Conservation (phyloP, 306 rosid species). For the Prunus padus region DNA sequence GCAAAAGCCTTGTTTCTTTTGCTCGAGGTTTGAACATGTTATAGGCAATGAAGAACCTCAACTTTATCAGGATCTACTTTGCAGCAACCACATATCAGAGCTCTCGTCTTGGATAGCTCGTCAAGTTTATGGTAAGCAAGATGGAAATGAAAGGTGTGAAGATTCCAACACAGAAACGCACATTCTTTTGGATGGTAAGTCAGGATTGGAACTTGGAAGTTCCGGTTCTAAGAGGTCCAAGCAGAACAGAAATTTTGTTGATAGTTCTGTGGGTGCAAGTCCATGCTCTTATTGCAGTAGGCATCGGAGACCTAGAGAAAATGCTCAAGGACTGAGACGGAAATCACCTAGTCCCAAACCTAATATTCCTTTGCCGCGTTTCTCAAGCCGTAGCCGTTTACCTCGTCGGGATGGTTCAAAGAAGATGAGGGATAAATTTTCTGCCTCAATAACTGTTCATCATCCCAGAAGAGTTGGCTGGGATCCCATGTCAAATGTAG, state of each 20-base stretch:
- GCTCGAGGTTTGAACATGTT: constrained; percentile 76
- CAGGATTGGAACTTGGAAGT: constrained; percentile 43
- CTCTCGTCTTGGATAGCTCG: constrained; percentile 56
- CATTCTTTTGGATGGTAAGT: constrained; percentile 49
- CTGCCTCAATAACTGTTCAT: constrained; percentile 32
- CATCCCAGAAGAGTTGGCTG: constrained; percentile 25
- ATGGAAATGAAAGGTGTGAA: constrained; percentile 62
- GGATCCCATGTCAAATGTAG: constrained; percentile 41
- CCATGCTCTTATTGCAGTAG: constrained; percentile 58
- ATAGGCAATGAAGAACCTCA: constrained; percentile 39
- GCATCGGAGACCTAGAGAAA: constrained; percentile 47
- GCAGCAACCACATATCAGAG: constrained; percentile 63
- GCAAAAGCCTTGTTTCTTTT: constrained; percentile 74
- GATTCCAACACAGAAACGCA: constrained; percentile 45
- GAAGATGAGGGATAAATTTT: constrained; percentile 46
- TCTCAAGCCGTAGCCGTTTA: constrained; percentile 37
- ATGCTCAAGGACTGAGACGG: constrained; percentile 33
- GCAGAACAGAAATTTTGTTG: constrained; percentile 32
- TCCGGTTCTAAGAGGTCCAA: constrained; percentile 36
- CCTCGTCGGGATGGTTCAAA: constrained; percentile 40
- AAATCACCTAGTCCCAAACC: constrained; percentile 52
- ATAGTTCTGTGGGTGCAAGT: constrained; percentile 28
- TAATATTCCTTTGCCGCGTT: constrained; percentile 50
- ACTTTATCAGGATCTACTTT: constrained; percentile 49
- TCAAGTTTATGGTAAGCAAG: constrained; percentile 50